Percentiles rank a stretch among this genome's conserved stretches.
Evolutionary conservation across 257 asterid species (phyloP).

Genomic region (Nicotiana attenuata): DNA sequence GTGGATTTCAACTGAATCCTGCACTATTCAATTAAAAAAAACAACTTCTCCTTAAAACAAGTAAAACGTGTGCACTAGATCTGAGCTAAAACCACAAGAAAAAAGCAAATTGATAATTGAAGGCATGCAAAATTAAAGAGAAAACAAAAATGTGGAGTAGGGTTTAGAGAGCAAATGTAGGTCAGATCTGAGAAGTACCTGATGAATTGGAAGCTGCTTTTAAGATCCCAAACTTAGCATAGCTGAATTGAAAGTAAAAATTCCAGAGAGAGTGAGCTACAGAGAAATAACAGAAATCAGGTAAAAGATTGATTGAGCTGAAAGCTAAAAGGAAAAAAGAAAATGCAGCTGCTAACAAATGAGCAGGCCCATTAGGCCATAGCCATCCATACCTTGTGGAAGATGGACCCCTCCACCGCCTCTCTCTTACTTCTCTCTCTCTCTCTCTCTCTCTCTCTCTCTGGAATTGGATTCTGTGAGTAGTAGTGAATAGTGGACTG

Average conservation of each 20-base stretch:
- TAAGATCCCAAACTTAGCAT: conserved; percentile 25
- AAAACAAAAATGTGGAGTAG: neutral
- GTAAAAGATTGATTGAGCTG: neutral
- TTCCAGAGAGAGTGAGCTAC: neutral
- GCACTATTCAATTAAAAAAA: conserved; percentile 11
- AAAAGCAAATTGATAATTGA: neutral
- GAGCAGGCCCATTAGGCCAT: neutral
- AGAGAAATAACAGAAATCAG: neutral
- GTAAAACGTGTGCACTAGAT: neutral
- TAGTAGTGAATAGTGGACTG: neutral
- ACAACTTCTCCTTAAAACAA: neutral
- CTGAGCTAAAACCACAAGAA: neutral
- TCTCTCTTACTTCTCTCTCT: neutral
- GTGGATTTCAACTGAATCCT: conserved; percentile 32
- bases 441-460: neutral
- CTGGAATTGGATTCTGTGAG: neutral
- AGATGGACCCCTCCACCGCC: conserved; percentile 8
- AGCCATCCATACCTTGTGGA: conserved; percentile 4
- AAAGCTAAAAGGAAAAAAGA: neutral
- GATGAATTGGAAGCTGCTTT: conserved; percentile 10
- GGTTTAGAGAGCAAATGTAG: conserved; percentile 26
- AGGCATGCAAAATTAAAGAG: conserved; percentile 10
- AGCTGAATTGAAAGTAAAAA: conserved; percentile 11
- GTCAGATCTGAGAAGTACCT: conserved; percentile 73
- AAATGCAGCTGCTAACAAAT: neutral